Base-by-base conservation (phyloP, 106 monocot genomes). In the Apostasia shenzhenica region DNA sequence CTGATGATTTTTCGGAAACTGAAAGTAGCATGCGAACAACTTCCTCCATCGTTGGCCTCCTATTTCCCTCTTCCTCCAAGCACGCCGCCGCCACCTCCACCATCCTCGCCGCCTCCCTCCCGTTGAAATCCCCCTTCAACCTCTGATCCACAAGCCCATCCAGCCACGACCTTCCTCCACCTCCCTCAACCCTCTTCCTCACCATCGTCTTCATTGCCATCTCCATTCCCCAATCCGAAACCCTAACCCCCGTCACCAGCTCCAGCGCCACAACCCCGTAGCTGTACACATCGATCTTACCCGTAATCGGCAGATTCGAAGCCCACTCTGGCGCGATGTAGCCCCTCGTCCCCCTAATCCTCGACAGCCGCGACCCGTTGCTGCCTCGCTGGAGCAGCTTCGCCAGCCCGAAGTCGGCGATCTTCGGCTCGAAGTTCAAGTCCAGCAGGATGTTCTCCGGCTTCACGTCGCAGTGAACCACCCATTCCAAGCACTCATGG, bases 401-500 rank as follows among this genome's bases (percentile, higher is more conserved):
- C 3, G 75, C 68, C 1, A 76, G 58, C 41, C 75, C 68, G 38
- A 76, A 76, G 41, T 76, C 75, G 0, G 69, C 75, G 62, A 76
- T 67, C 45, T 76, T 76, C 0, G 88, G 81, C 53, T 82, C 82
- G 12, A 67, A 80, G 43, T 72, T 73, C 0, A 3, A 0, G 45
- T 82, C 84, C 9, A 88, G 51, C 5, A 88, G 76, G 50, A 88
- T 81, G 60, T 84, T 88, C 55, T 84, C 84, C 2, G 84, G 88
- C 73, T 88, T 88, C 40, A 88, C 63, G 45, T 88, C 88, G 48
- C 84, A 88, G 63, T 88, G 88, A 11, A 88, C 74, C 40, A 88
- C 63, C 88, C 88, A 88, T 38, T 88, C 88, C 3, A 84, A 76
- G 58, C 88, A 88, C 62, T 88, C 88, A 68, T 85, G 77, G 46